These are phyloP conservation scores for Tolypocladium ophioglossoides DNA, from an alignment of 2,329 filamentous ascomycete species.

Conservation along the genomic window DNA sequence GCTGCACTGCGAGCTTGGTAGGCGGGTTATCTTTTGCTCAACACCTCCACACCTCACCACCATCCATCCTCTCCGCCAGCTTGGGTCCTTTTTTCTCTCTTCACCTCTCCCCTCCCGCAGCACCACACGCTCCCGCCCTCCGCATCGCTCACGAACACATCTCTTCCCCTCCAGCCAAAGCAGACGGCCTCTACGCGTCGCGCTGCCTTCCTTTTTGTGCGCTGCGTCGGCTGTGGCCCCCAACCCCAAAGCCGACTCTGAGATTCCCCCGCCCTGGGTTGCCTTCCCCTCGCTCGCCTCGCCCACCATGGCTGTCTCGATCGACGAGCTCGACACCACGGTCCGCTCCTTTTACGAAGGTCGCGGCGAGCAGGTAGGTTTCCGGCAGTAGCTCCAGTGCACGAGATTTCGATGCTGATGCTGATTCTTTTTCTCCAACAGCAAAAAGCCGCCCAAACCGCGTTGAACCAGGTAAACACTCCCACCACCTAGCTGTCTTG, in stretches of 20 bases:
- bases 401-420: conserved; percentile 20
- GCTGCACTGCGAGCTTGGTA: not conserved
- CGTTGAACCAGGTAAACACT: conserved; percentile 73
- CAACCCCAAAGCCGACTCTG: conserved; percentile 10
- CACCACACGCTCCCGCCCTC: not conserved
- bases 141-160: not conserved
- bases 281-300: conserved; percentile 21
- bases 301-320: conserved; percentile 54
- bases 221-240: conserved; percentile 12
- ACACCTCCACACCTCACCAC: conserved; percentile 1
- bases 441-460: conserved; percentile 94
- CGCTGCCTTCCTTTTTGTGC: conserved; percentile 11
- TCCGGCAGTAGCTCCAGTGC: not conserved
- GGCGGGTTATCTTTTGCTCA: conserved; percentile 4
- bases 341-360: conserved; percentile 97
- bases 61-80: conserved; percentile 1
- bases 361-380: conserved; percentile 77
- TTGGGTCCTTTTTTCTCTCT: not conserved
- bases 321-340: conserved; percentile 91
- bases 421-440: conserved; percentile 32
- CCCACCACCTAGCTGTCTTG: not conserved
- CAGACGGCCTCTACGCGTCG: conserved; percentile 10
- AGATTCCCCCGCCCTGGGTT: conserved; percentile 15
- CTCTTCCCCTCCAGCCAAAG: conserved; percentile 1
- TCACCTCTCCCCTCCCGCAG: not conserved